A percentile compares a stretch with the other conserved stretches of the same genome.
Conservation (phyloP, 495 filamentous ascomycete species). For the Pseudevernia furfuracea region DNA sequence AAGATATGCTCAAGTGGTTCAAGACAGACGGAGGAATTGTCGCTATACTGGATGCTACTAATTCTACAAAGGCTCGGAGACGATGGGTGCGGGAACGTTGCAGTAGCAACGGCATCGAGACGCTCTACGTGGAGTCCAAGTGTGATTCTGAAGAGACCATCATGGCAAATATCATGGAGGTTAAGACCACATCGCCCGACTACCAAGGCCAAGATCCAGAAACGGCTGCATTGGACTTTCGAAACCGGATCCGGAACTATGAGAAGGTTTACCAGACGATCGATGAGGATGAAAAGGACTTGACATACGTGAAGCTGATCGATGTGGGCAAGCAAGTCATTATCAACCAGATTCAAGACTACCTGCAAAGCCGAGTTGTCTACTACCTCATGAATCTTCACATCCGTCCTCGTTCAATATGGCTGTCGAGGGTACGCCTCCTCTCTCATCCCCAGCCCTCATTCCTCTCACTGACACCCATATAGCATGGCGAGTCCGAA, state of each 20-base stretch:
- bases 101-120: constrained; percentile 65
- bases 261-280: constrained; percentile 93
- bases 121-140: constrained; percentile 89
- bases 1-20: constrained; percentile 93
- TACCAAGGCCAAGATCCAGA: constrained; percentile 93
- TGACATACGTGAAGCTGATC: constrained; percentile 95
- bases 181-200: constrained; percentile 93
- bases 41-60: constrained; percentile 90
- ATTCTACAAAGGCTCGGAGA: constrained; percentile 81
- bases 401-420: constrained; percentile 94
- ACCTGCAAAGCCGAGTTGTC: constrained; percentile 88
- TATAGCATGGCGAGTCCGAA: constrained; percentile 84
- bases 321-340: constrained; percentile 90
- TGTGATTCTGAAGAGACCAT: constrained; percentile 93
- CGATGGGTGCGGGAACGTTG: constrained; percentile 83
- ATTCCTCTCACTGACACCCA: constrained; percentile 19
- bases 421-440: constrained; percentile 78
- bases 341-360: constrained; percentile 95
- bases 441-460: background rate
- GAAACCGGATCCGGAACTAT: constrained; percentile 89
- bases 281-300: constrained; percentile 70
- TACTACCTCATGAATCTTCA: constrained; percentile 99
- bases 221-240: constrained; percentile 79
- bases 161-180: constrained; percentile 94
- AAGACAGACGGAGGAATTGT: constrained; percentile 59